Evolutionary conservation across 2,329 filamentous ascomycete genomes (phyloP).

Genomic region (Xylariales sp.): DNA sequence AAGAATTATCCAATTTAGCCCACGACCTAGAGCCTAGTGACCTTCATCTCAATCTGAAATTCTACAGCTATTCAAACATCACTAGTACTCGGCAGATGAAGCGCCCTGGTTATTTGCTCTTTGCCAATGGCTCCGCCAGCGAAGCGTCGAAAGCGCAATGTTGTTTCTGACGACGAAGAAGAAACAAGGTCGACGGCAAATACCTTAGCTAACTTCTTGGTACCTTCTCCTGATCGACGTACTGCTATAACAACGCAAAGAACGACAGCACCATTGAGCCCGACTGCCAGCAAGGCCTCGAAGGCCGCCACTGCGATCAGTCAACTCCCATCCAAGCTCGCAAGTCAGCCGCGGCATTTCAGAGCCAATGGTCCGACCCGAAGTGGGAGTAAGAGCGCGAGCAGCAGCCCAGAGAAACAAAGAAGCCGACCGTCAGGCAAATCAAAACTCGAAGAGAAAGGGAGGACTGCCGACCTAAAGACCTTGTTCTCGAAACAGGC

Average conservation of each 20-base stretch:
- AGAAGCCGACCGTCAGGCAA: constrained; percentile 21
- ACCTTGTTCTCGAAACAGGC: constrained; percentile 60
- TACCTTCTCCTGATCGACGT: constrained; percentile 44
- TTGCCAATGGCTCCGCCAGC: constrained; percentile 50
- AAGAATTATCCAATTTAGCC: no score
- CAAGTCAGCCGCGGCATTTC: constrained; percentile 20
- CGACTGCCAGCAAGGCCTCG: constrained; percentile 15
- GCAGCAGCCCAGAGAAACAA: constrained; percentile 42
- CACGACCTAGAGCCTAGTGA: no score
- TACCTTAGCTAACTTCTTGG: constrained; percentile 48
- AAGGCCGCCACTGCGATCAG: constrained; percentile 8
- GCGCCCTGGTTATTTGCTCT: constrained; percentile 11
- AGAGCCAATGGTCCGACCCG: constrained; percentile 15
- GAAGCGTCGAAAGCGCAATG: constrained; percentile 55
- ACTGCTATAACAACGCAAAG: constrained; percentile 16
- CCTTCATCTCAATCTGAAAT: no score
- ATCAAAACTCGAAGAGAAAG: constrained; percentile 42
- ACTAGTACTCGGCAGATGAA: constrained; percentile 22
- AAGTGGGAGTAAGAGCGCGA: constrained; percentile 30
- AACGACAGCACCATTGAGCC: constrained; percentile 17
- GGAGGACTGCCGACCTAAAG: constrained; percentile 52
- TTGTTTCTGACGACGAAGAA: constrained; percentile 47
- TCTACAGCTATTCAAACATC: no score
- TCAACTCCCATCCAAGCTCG: constrained; percentile 16
- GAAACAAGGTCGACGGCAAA: constrained; percentile 34